Conservation (phyloP, 768 basidiomycete species). For the Mycena kentingensis region DNA sequence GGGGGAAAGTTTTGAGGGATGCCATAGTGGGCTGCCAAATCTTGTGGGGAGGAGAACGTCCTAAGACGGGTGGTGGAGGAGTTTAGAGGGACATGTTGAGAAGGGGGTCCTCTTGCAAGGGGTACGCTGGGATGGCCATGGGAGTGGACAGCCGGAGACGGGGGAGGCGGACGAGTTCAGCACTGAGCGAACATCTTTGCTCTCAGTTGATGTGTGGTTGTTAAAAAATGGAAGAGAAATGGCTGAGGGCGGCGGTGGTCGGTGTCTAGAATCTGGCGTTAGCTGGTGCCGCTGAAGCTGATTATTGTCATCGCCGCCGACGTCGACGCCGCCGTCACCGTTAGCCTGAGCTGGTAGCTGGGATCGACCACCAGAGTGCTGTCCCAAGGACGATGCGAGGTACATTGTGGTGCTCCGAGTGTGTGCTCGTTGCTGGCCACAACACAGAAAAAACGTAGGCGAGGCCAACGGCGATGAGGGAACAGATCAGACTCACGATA, state of each 20-base stretch:
- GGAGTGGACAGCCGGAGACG: conserved; percentile 43
- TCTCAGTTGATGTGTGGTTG: conserved; percentile 32
- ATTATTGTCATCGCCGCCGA: conserved; percentile 31
- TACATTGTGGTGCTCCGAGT: too few relatives aligned
- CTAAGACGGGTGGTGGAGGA: conserved; percentile 56
- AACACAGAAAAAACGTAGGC: conserved; percentile 26
- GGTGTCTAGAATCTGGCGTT: conserved; percentile 56
- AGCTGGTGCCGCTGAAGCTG: conserved; percentile 48
- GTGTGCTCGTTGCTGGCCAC: conserved; percentile 1
- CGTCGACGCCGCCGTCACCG: conserved; percentile 26
- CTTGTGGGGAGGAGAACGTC: conserved; percentile 70
- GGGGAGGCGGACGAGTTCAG: conserved; percentile 50
- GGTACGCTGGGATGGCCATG: conserved; percentile 38
- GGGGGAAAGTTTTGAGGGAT: conserved; percentile 72
- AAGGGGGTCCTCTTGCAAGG: conserved; percentile 55
- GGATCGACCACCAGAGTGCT: conserved; percentile 22
- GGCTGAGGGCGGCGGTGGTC: conserved; percentile 50
- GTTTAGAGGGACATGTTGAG: conserved; percentile 64
- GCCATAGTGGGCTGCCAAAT: conserved; percentile 78
- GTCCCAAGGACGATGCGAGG: conserved; percentile 26
- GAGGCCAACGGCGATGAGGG: conserved; percentile 12
- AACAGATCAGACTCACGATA: conserved; percentile 38
- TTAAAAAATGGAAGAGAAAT: conserved; percentile 50
- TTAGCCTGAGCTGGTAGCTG: too few relatives aligned
- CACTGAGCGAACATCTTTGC: conserved; percentile 50